Evolutionary conservation across 1,139 yeast genomes (phyloP), one percentile per base, ranked within the genome.

Genomic region (Ogataea hybrid): DNA sequence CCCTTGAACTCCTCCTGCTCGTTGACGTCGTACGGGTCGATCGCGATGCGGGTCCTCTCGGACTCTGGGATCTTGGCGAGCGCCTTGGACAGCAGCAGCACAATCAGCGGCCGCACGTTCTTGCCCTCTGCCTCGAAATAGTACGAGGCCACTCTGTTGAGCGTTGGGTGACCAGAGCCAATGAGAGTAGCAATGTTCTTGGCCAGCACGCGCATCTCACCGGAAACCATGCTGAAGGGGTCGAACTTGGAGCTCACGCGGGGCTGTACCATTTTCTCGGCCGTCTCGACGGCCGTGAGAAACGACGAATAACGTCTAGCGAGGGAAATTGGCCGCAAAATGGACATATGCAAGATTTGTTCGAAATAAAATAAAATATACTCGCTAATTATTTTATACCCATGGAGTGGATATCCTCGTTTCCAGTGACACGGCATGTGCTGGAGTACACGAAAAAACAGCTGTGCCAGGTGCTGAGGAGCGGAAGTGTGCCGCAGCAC

Each of bases 51-150:
- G 50, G 77, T 75, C 55, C 96, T 73, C 58, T 86, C 71, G 27
- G 70, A 71, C n/a, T 70, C 50, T 2, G 97, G 96, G 32, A 89
- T 86, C 42, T 77, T 78, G 50, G 85, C 76, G 46, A 92, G 69
- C 2, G 96, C 94, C 58, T 89, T 84, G 32, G 95, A 81, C 44
- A 92, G 69, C 39, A 92, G 68, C 44, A 92, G 69, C 15, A 92
- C 97, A 49, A 92, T 77, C 54, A 92, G 68, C 2, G 99, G 99
- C 46, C 99, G 75, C 22, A 94, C 88, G 59, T 89, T 95, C 65
- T 92, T 92, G 8, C 98, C 98, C 60, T 90, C 96, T 16, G 94
- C 87, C 63, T 90, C 96, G 56, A 94, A 90, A 65, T 92, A 92
- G 66, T 94, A 92, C 37, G 90, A 80, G 20, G 96, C 84, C 5